Base-by-base conservation (phyloP, 768 basidiomycete species). In the Podaxis sp. region DNA sequence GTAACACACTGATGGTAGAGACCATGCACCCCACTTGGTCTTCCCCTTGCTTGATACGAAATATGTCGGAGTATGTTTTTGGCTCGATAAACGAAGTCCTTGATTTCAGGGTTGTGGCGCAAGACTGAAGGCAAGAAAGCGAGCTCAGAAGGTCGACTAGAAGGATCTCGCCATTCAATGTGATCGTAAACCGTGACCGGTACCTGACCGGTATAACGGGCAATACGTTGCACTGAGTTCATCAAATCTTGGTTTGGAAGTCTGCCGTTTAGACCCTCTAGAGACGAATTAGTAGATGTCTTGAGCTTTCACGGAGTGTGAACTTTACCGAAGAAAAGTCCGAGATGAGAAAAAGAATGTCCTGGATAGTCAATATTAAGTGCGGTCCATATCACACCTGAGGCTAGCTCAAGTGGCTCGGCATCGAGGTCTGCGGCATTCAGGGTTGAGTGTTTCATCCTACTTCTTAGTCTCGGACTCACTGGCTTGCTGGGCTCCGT, bases 321-420 rank as follows among this genome's bases (percentile, higher is more conserved):
- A 47, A 14, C 67, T 87, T 57, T 16, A 94, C 96, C 96, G 72
- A 89, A 91, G 75, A 93, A 98, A 9, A 98, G 75, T n/a, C 97
- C 96, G 1, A 98, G 79, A 69, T 98, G 93, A 9, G 91, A 93
- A 74, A 98, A 96, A 0, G 95, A 98, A 73, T 99, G 96, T 0
- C 94, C 91, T 0, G 95, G 93, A 71, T 98, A 98, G 71, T 98
- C 97, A 46, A 99, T 85, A 66, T 90, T 91, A 50, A 99, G 74
- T 10, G 94, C 94, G 1, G 91, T 93, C 97, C 97, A 99, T 46
- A 99, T 90, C 5, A 95, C 89, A 2, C 95, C 95, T 2, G 93
- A 92, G 1, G 84, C 72, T 23, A 91, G 68, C 36, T 77, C 72
- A 38, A 97, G 77, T 7, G 79, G 75, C 37, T 90, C 85, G 1